Evolutionary conservation across 2,329 filamentous ascomycete species (phyloP).

Genomic region (Mycosphaerella sp.): DNA sequence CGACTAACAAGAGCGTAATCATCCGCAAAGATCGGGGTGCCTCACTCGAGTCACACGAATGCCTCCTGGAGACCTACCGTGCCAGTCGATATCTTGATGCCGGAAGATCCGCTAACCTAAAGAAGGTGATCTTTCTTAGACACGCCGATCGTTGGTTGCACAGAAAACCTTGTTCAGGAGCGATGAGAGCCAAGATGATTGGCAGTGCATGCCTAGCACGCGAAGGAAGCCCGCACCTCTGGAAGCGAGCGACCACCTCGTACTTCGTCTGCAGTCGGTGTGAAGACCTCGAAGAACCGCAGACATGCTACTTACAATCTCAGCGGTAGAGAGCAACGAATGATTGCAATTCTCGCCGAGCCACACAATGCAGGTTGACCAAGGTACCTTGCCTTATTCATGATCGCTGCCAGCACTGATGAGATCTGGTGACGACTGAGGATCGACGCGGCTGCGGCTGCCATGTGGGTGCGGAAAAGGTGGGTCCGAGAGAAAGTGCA

Average conservation of each 20-base stretch:
- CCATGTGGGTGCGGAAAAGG: conserved; percentile 5
- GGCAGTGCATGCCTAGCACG: conserved; percentile 2
- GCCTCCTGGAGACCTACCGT: too few species aligned
- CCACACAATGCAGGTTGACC: background rate
- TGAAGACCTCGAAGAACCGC: background rate
- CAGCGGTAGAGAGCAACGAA: background rate
- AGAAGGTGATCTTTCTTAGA: conserved; percentile 8
- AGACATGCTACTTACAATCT: background rate
- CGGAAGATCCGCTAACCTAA: conserved; percentile 10
- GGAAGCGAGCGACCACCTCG: conserved; percentile 1
- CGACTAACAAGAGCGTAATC: too few species aligned
- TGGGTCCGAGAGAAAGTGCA: conserved; percentile 2
- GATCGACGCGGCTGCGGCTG: conserved; percentile 13
- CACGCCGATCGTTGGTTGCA: conserved; percentile 9
- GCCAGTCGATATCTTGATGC: background rate
- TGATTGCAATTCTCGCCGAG: background rate
- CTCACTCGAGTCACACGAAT: background rate
- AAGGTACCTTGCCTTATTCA: too few species aligned
- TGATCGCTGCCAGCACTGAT: background rate
- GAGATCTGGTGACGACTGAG: conserved; percentile 5
- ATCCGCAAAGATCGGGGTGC: background rate
- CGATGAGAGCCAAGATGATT: conserved; percentile 10
- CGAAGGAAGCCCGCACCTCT: conserved; percentile 2
- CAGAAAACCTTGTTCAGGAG: conserved; percentile 10
- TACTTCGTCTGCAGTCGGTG: background rate